Base-by-base conservation (phyloP, 805 yeast genomes). In the Vanderwaltozyma yarrowii region DNA sequence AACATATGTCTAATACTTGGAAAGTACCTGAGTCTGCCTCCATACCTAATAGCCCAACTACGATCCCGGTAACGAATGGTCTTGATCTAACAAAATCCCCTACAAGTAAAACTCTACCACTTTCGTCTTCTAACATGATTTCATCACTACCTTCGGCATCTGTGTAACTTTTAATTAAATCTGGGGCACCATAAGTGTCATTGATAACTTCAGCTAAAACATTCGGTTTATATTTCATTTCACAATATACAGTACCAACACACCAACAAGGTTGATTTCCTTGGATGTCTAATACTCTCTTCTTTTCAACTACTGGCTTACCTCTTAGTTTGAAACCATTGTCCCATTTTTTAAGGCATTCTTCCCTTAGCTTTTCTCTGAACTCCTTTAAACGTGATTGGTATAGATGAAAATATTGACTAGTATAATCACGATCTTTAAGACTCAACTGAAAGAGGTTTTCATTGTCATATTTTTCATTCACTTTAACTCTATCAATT, bases 81-180 rank as follows among this genome's bases (percentile, higher is more conserved):
- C 73, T 66, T 7, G 58, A 53, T 36, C 66, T 64, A 31, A 82
- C 68, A 24, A 78, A 58, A 14, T 71, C 69, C 19, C 86, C 88
- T 35, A 74, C 77, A 17, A 92, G 61, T 24, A 76, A 57, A 6
- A 94, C 79, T 36, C 98, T 67, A 3, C 98, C 98, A 39, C 87
- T 77, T 51, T 87, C 96, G 60, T 92, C 98, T 58, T 92, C 97
- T 26, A 92, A 56, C 79, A 78, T 76, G 20, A 83, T 52, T 45
- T 69, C 73, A 51, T 79, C 84, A 13, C 73, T 57, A 5, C 63
- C 62, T 23, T 63, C 69, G 0, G 76, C 71, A 46, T 75, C 80
- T 8, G 69, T 62, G 43, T 80, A 80, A 21, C 75, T 64, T 50
- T 36, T 58, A 40, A 54, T 67, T 52, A 49, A 46, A 53, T 44